phyloP scores from a whole-genome alignment of 1,284 basidiomycete genomes.

The Polyporus tsugae region DNA sequence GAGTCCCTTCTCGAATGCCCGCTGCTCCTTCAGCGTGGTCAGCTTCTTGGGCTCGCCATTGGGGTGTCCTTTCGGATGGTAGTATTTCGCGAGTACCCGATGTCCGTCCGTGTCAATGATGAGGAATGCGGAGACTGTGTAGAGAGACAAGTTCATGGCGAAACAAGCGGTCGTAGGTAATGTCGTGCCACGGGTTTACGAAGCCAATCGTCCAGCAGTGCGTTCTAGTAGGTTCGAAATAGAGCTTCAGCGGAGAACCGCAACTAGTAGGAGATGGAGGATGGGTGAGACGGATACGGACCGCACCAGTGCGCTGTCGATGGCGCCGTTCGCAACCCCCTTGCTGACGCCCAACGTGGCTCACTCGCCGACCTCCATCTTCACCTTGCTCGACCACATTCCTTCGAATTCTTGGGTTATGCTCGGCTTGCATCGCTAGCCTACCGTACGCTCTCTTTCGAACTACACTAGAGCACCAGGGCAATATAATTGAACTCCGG shows the following conservation, averaged over 20 bases:
- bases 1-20: constrained; percentile 93
- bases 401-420: background rate
- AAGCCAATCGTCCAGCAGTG: background rate
- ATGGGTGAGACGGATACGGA: background rate
- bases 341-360: constrained; percentile 1
- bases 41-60: constrained; percentile 72
- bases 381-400: background rate
- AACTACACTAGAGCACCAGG: background rate
- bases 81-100: constrained; percentile 96
- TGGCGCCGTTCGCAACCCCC: background rate
- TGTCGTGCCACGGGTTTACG: background rate
- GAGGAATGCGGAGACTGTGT: constrained; percentile 88
- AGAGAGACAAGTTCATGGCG: constrained; percentile 82
- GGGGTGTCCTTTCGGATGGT: constrained; percentile 77
- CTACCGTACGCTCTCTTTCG: background rate
- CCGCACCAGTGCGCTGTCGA: background rate
- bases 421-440: background rate
- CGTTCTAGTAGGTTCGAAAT: background rate
- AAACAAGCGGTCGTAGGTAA: background rate
- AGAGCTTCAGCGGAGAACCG: background rate
- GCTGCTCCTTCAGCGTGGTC: constrained; percentile 89
- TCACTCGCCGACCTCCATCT: background rate
- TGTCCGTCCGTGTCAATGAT: constrained; percentile 95
- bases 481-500: background rate
- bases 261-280: background rate